phyloP scores from a whole-genome alignment of 1,139 yeast genomes.

The Scheffersomyces lignicola region DNA sequence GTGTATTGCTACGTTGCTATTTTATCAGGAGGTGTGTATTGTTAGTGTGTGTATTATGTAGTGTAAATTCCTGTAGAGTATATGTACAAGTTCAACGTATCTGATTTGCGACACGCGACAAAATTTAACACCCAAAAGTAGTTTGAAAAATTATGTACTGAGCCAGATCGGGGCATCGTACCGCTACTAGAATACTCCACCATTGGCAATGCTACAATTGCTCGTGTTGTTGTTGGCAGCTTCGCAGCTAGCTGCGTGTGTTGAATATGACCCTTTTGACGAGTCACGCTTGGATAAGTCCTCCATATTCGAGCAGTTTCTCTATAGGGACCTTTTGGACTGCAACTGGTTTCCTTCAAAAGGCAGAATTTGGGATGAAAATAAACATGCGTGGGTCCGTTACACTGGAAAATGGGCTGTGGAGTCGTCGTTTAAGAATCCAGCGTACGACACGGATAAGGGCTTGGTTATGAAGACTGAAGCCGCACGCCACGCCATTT shows the following conservation, averaged over 20 bases:
- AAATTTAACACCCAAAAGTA: too few species aligned
- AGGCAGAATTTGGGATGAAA: conserved; percentile 53
- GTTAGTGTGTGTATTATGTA: too few species aligned
- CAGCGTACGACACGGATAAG: conserved; percentile 62
- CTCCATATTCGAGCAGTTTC: conserved; percentile 73
- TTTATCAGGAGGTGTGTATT: too few species aligned
- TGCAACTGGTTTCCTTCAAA: conserved; percentile 65
- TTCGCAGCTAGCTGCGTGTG: neutral
- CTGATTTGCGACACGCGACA: too few species aligned
- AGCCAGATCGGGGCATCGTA: too few species aligned
- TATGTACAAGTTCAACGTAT: too few species aligned
- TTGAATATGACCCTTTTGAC: conserved; percentile 31
- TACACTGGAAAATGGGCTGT: conserved; percentile 76
- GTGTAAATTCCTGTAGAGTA: too few species aligned
- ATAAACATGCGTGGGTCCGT: conserved; percentile 28
- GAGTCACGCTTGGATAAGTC: conserved; percentile 26
- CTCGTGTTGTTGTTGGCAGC: neutral
- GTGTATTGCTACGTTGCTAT: too few species aligned
- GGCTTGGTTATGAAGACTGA: conserved; percentile 75
- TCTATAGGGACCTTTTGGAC: conserved; percentile 32
- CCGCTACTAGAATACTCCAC: too few species aligned
- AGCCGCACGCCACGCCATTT: conserved; percentile 81
- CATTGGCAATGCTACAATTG: conserved; percentile 2
- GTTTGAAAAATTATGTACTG: too few species aligned
- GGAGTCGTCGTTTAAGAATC: conserved; percentile 50